A percentile compares a stretch with the other conserved stretches of the same genome.
Conservation (phyloP, 2,329 filamentous ascomycete genomes). For the Aspergillus quadricinctus region DNA sequence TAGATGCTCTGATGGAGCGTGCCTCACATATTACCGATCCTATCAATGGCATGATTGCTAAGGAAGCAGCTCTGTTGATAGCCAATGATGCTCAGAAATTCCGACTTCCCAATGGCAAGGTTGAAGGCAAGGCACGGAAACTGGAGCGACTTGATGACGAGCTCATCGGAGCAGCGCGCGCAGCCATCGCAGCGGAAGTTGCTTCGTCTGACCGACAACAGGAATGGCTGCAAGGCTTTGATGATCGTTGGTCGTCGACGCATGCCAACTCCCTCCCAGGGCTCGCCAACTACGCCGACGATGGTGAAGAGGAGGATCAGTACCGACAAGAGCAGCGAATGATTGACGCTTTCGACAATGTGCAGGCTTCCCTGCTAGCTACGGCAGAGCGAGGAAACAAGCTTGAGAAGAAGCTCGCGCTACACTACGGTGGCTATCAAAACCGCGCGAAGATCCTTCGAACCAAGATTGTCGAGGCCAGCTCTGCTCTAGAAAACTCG, state of each 20-base stretch:
- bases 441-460: conserved; percentile 75
- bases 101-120: conserved; percentile 63
- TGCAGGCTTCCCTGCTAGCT: conserved; percentile 68
- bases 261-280: conserved; percentile 61
- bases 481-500: conserved; percentile 69
- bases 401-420: conserved; percentile 84
- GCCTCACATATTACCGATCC: conserved; percentile 60
- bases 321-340: conserved; percentile 55
- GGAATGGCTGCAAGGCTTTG: conserved; percentile 46
- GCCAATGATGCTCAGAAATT: conserved; percentile 75
- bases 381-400: conserved; percentile 79
- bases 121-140: conserved; percentile 57
- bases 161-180: conserved; percentile 67
- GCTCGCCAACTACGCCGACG: conserved; percentile 72
- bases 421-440: conserved; percentile 87
- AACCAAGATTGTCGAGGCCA: conserved; percentile 73
- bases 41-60: conserved; percentile 65
- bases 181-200: conserved; percentile 69
- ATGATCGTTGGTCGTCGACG: conserved; percentile 48
- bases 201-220: conserved; percentile 49
- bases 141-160: conserved; percentile 66
- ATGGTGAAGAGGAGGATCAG: conserved; percentile 68
- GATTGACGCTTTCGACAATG: conserved; percentile 66
- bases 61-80: conserved; percentile 74
- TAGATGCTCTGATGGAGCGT: conserved; percentile 61